A percentile compares a stretch with the other conserved stretches of the same genome.
Conservation (phyloP, 805 yeast genomes). For the Cyberlindnera japonica region DNA sequence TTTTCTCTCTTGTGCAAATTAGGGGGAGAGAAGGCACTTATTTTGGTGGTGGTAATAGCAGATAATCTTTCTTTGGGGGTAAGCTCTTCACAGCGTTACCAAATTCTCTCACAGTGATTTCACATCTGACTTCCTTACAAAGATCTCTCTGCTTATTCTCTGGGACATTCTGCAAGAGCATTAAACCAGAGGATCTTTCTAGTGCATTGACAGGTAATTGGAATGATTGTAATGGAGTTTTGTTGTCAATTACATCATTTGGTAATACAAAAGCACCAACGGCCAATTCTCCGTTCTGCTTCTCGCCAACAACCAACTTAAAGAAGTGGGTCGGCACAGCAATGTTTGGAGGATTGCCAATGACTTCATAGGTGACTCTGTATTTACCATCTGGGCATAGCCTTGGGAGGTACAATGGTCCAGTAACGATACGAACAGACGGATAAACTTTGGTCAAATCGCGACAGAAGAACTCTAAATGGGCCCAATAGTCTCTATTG, state of each 20-base stretch:
- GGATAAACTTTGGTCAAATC: slow-evolving; percentile 67
- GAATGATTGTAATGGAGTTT: slow-evolving; percentile 65
- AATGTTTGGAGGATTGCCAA: slow-evolving; percentile 93
- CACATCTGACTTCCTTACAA: slow-evolving; percentile 79
- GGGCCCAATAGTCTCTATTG: slow-evolving; percentile 98
- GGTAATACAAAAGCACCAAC: slow-evolving; percentile 95
- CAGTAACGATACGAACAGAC: slow-evolving; percentile 84
- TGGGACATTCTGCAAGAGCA: slow-evolving; percentile 69
- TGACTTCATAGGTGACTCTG: slow-evolving; percentile 82
- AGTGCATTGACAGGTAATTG: slow-evolving; percentile 88
- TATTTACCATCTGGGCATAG: slow-evolving; percentile 73
- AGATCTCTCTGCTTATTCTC: slow-evolving; percentile 52
- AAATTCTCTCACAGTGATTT: slow-evolving; percentile 78
- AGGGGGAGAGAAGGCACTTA: background rate
- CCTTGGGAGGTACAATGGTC: slow-evolving; percentile 87
- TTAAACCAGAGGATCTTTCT: slow-evolving; percentile 84
- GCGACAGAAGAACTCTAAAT: slow-evolving; percentile 85
- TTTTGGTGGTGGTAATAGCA: slow-evolving; percentile 14
- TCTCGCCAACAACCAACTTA: slow-evolving; percentile 85
- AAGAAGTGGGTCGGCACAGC: slow-evolving; percentile 98
- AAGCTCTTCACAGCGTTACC: slow-evolving; percentile 32
- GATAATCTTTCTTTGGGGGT: slow-evolving; percentile 17
- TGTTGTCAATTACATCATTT: slow-evolving; percentile 73
- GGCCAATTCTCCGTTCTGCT: slow-evolving; percentile 45
- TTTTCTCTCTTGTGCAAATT: too few species aligned